Conservation (phyloP, 2,329 filamentous ascomycete genomes). For the Calonectria pseudoreteaudii region DNA sequence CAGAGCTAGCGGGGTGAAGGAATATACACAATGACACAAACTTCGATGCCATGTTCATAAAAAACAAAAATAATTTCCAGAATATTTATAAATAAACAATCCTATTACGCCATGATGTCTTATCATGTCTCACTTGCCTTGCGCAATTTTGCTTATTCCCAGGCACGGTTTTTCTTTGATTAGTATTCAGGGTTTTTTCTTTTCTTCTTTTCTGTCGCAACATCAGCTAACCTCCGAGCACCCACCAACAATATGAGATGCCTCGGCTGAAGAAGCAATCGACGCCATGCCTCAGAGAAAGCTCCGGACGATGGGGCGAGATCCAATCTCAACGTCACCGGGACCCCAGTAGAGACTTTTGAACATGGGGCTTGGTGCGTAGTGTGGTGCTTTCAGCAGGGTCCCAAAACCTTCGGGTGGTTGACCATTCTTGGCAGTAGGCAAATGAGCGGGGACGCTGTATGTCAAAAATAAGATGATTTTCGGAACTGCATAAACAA, state of each 20-base stretch:
- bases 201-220: neutral
- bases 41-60: neutral
- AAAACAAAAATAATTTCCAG: conserved; percentile 1
- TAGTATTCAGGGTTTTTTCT: neutral
- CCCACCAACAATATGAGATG: neutral
- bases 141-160: neutral
- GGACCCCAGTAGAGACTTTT: neutral
- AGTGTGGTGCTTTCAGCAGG: conserved; percentile 7
- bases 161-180: neutral
- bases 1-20: neutral
- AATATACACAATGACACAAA: neutral
- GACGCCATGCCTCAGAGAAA: neutral
- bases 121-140: neutral
- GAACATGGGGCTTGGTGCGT: neutral
- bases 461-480: conserved; percentile 8
- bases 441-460: neutral
- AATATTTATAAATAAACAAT: neutral
- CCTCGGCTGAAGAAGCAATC: neutral
- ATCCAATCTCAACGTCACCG: conserved; percentile 25
- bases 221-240: neutral
- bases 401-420: conserved; percentile 9
- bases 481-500: neutral
- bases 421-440: neutral
- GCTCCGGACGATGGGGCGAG: conserved; percentile 1
- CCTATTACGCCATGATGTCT: neutral